Conservation (phyloP, 495 filamentous ascomycete genomes). For the Neurospora tetrasperma region DNA sequence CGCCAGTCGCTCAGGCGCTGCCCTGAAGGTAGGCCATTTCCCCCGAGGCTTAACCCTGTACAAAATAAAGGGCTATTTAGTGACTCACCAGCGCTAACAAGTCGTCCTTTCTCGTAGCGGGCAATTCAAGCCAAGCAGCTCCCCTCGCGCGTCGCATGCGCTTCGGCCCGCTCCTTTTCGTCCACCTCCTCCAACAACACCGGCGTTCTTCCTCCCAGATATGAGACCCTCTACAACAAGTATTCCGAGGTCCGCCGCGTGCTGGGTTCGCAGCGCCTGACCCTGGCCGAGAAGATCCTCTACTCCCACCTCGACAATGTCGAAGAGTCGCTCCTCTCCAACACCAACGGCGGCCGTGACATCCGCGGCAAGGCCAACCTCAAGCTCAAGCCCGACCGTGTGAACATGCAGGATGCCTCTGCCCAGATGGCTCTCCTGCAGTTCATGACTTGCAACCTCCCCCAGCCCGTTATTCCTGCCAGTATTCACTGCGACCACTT, state of each 20-base stretch:
- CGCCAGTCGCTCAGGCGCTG: slow-evolving; percentile 26
- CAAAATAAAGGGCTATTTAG: neutral
- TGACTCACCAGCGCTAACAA: neutral
- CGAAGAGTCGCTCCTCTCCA: slow-evolving; percentile 72
- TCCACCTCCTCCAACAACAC: slow-evolving; percentile 9
- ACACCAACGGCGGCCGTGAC: slow-evolving; percentile 66
- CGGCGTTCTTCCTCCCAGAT: slow-evolving; percentile 32
- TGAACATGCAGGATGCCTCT: slow-evolving; percentile 98
- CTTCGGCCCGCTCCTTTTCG: slow-evolving; percentile 13
- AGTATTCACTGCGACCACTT: slow-evolving; percentile 99
- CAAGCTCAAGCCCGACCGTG: slow-evolving; percentile 94
- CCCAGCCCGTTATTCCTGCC: slow-evolving; percentile 87
- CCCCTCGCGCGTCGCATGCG: slow-evolving; percentile 4
- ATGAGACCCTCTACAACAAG: slow-evolving; percentile 35
- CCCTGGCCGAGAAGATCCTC: slow-evolving; percentile 92
- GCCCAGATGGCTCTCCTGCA: slow-evolving; percentile 97
- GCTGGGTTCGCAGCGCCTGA: slow-evolving; percentile 60
- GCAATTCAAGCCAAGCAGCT: slow-evolving; percentile 20
- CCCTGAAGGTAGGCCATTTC: slow-evolving; percentile 21
- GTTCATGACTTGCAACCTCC: slow-evolving; percentile 94
- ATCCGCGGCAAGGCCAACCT: slow-evolving; percentile 85
- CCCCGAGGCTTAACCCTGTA: neutral
- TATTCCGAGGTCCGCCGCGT: slow-evolving; percentile 57
- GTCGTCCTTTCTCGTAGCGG: slow-evolving; percentile 9
- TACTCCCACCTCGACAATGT: slow-evolving; percentile 88